Conservation (phyloP, 306 rosid species). For the Medicago arabica region DNA sequence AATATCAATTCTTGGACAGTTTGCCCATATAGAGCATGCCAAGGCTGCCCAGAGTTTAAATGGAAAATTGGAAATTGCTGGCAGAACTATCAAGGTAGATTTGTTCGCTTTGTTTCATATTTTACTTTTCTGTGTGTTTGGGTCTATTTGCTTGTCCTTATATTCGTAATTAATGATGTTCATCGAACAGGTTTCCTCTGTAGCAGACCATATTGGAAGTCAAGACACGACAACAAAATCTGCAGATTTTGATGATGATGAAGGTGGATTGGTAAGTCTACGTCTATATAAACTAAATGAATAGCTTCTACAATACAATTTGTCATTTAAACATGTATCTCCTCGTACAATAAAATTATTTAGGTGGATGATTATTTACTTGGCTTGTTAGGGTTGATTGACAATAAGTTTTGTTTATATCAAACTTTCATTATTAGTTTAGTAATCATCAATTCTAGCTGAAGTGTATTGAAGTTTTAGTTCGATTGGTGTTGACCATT, state of each 20-base stretch:
- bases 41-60: constrained; percentile 98
- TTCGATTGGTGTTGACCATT: too few relatives aligned
- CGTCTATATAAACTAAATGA: neutral
- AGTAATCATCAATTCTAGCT: neutral
- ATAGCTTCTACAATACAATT: constrained; percentile 1
- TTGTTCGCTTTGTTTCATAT: constrained; percentile 4
- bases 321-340: constrained; percentile 10
- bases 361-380: constrained; percentile 6
- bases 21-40: constrained; percentile 93
- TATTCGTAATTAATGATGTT: constrained; percentile 36
- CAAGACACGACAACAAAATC: constrained; percentile 89
- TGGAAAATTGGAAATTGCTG: constrained; percentile 96
- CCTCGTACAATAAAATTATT: neutral
- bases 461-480: neutral
- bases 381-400: constrained; percentile 35
- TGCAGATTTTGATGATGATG: constrained; percentile 97
- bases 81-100: constrained; percentile 86
- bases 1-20: constrained; percentile 54
- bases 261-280: constrained; percentile 88
- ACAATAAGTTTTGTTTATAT: constrained; percentile 8
- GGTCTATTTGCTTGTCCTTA: constrained; percentile 6
- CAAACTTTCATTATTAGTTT: neutral
- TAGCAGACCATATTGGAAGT: constrained; percentile 92
- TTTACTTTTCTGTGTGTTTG: neutral
- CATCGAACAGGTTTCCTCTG: constrained; percentile 85